Evolutionary conservation across 1,139 yeast species (phyloP), one percentile per base, ranked within the genome.

Genomic region (Debaryomycetaceae sp.): DNA sequence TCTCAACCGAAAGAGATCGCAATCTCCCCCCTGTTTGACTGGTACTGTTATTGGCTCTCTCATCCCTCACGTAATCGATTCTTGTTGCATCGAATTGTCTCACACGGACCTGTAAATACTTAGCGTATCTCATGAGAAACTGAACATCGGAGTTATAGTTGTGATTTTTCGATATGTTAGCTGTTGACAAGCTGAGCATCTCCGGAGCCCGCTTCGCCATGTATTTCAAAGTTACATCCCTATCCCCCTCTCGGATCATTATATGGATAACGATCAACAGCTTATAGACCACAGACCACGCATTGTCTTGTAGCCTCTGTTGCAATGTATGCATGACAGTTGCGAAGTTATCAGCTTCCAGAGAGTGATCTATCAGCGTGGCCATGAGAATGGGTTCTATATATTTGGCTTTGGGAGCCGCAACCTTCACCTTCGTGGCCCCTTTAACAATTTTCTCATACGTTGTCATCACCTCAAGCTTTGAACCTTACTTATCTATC

Each of bases 351-450:
- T 79, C 83, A 13, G 79, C 66, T 24, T 65, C 69, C 1, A 65
- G 58, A 6, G 64, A 56, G 49, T 69, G 73, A 45, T 69, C 74
- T 36, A 64, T 59, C 49, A 69, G 67, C 0, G 97, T 88, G 5
- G 95, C 85, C 72, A 86, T 77, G 41, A 93, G 75, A 46, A 93
- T 87, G 1, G 98, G 98, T 65, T 90, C 97, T 45, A 91, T 84
- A 61, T 93, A 95, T 62, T 95, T 93, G 38, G 95, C 86, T 68
- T 93, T 93, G 13, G 99, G 99, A 24, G 98, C 97, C n/a, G 99
- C 98, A 69, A 90, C 81, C 78, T 83, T 70, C 44, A 72, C 68
- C 52, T 72, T 73, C 49, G 79, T 75, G 52, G 79, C 78, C 20
- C 78, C 78, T 56, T 74, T 69, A 45, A 72, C 77, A 41, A 72